These are phyloP conservation scores for Neoarthrinium moseri DNA, from an alignment of 2,329 filamentous ascomycete genomes.

Conservation along the genomic window DNA sequence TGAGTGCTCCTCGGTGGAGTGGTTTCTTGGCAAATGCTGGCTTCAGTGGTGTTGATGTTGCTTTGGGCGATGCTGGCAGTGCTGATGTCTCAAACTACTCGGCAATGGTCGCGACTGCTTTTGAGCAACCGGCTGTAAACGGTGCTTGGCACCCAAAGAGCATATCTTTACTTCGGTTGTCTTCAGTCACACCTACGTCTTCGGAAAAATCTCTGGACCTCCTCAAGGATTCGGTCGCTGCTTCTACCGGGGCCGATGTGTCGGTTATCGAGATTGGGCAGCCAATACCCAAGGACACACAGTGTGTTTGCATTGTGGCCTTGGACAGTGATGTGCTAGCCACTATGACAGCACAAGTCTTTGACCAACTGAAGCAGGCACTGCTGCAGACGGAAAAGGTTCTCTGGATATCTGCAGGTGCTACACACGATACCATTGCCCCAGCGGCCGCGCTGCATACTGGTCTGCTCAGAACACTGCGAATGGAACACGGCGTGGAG, in stretches of 20 bases:
- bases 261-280: neutral
- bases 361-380: neutral
- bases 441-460: neutral
- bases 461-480: conserved; percentile 2
- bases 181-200: neutral
- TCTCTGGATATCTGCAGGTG: conserved; percentile 5
- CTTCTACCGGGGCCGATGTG: neutral
- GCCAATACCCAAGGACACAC: neutral
- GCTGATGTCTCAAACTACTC: conserved; percentile 7
- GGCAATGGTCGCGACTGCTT: conserved; percentile 5
- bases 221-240: neutral
- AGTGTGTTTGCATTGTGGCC: neutral
- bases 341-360: neutral
- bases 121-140: neutral
- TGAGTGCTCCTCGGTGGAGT: conserved; percentile 21
- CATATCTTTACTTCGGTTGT: neutral
- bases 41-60: conserved; percentile 20
- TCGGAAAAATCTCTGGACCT: neutral
- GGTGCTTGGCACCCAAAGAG: neutral
- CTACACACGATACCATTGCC: neutral
- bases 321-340: neutral
- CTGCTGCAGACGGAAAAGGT: neutral
- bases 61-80: conserved; percentile 18
- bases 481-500: conserved; percentile 6
- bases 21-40: conserved; percentile 15